phyloP scores from a whole-genome alignment of 768 basidiomycete species.

The Dioszegia aurantiaca region DNA sequence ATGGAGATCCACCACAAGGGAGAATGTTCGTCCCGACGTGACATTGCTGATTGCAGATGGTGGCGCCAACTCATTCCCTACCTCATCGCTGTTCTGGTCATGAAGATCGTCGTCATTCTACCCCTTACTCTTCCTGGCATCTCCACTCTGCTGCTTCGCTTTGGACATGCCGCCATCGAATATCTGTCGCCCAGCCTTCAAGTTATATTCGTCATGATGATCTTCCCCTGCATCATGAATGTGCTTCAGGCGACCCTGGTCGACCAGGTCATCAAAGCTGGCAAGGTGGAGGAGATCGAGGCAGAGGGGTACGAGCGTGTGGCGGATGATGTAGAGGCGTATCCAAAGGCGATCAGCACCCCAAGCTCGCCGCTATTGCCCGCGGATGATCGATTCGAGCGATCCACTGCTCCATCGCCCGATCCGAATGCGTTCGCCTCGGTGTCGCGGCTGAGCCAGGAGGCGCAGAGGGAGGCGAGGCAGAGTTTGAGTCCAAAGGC shows the following conservation, averaged over 20 bases:
- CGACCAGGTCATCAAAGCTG: constrained; percentile 56
- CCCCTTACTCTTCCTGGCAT: constrained; percentile 60
- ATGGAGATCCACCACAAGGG: constrained; percentile 77
- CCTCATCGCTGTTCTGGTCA: constrained; percentile 70
- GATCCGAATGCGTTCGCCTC: constrained; percentile 2
- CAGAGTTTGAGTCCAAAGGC: constrained; percentile 23
- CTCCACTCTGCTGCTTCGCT: constrained; percentile 66
- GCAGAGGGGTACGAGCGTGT: constrained; percentile 7
- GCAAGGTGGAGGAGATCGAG: constrained; percentile 23
- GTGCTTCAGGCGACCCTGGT: constrained; percentile 84
- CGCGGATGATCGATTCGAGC: constrained; percentile 4
- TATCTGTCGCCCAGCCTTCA: constrained; percentile 59
- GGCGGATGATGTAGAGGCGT: constrained; percentile 1
- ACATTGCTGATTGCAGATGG: constrained; percentile 23
- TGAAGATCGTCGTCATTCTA: constrained; percentile 86
- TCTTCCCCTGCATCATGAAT: constrained; percentile 66
- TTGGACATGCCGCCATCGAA: constrained; percentile 83
- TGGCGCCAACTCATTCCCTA: constrained; percentile 65
- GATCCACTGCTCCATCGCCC: constrained; percentile 9
- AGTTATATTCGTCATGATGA: constrained; percentile 67
- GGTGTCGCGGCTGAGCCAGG: constrained; percentile 20
- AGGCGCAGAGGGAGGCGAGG: constrained; percentile 18
- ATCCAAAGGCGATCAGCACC: neutral
- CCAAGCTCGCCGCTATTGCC: constrained; percentile 9
- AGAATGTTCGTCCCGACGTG: constrained; percentile 61